A percentile compares a stretch with the other conserved stretches of the same genome.
Conservation (phyloP, 2,329 filamentous ascomycete genomes). For the Botryotinia narcissicola region DNA sequence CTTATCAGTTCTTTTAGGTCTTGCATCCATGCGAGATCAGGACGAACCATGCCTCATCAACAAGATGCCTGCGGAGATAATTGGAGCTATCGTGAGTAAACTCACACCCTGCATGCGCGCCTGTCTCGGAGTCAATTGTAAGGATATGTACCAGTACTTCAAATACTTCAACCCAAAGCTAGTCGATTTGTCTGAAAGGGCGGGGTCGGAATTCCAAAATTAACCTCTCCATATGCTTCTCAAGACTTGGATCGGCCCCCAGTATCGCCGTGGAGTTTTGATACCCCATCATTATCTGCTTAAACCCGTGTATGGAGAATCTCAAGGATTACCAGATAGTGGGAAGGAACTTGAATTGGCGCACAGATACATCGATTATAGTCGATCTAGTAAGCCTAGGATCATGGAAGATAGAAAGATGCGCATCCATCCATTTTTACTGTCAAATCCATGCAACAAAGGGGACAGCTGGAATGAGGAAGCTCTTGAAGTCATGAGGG, state of each 20-base stretch:
- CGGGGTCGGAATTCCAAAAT: too few species aligned
- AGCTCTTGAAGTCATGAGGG: not conserved
- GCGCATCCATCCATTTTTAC: too few species aligned
- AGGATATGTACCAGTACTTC: not conserved
- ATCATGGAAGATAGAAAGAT: not conserved
- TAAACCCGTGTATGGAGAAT: not conserved
- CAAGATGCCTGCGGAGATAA: not conserved
- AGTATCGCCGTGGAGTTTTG: not conserved
- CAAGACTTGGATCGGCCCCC: not conserved
- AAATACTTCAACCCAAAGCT: not conserved
- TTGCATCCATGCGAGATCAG: too few species aligned
- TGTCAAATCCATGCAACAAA: not conserved
- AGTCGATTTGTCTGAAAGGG: not conserved
- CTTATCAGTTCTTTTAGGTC: not conserved
- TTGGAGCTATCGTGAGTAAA: accelerated
- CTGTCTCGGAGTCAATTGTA: not conserved
- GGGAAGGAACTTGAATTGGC: not conserved
- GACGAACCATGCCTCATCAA: not conserved
- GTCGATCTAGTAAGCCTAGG: not conserved
- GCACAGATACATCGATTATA: not conserved
- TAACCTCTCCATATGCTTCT: not conserved
- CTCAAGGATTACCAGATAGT: accelerated
- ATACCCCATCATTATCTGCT: not conserved
- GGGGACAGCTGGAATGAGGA: not conserved
- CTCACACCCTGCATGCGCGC: not conserved